Base-by-base conservation (phyloP, 148 eudicot genomes). In the Euryodendron excelsum region DNA sequence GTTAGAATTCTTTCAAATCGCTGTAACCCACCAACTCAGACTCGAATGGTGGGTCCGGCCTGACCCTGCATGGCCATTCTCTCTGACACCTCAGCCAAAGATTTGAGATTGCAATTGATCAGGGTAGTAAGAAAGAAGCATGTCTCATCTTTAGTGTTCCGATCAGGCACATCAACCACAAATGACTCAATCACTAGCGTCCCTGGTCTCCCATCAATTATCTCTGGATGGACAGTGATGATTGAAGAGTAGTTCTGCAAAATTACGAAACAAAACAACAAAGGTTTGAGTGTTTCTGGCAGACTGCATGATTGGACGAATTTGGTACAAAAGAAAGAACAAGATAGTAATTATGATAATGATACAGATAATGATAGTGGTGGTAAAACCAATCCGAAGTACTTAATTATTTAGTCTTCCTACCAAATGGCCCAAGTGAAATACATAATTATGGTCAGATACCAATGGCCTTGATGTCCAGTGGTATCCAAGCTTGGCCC, bases 231-330 rank as follows among this genome's bases (percentile, higher is more conserved):
- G 73, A 90, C 93, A 15, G 96, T 85, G 73, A 91, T 79, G 61
- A 84, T 77, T 21, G 96, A 91, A 25, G 91, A 88, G 81, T 91
- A 91, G 80, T 91, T 91, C 96, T 91, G 87, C 84, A 86, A 78
- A 79, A 78, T 79, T 10, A 50, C 28, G 50, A 2, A 81, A 23
- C 8, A 50, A 62, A 76, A 36, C 30, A 75, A 25, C 11, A 10
- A 15, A 44, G 3, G 70, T 23, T 41, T 20, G 30, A 3, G 45
- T n/a, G 56, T 65, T 31, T 66, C 44, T 9, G 11, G 64, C 41
- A 34, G 18, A 45, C 17, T 27, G 58, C 30, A 39, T 10, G 27
- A 30, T 41, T 39, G 10, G 55, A 33, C 25, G 18, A 17, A 18
- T 45, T n/a, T 59, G 30, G 44, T 12, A 70, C 65, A 48, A 55